Conservation (phyloP, 768 basidiomycete genomes). For the Lactarius evosmus region DNA sequence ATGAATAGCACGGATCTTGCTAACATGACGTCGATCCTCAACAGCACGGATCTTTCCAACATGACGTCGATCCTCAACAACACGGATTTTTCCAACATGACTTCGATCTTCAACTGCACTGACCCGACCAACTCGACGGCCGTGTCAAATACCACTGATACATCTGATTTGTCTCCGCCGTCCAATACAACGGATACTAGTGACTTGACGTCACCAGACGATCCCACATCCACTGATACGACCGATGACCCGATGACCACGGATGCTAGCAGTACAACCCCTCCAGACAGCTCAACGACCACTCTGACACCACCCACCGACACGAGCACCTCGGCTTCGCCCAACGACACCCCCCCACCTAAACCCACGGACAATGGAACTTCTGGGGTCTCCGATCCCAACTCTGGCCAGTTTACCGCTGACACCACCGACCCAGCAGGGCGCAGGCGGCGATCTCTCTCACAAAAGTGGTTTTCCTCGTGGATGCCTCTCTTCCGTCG, state of each 20-base stretch:
- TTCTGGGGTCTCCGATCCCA: not conserved
- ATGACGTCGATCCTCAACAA: not conserved
- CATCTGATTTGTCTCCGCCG: not conserved
- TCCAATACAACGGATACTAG: not conserved
- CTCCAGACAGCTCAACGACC: not conserved
- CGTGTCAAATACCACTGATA: not conserved
- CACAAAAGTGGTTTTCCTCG: not conserved
- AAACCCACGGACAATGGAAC: not conserved
- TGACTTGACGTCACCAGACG: not conserved
- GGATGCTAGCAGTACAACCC: conserved; percentile 2
- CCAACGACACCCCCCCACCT: not conserved
- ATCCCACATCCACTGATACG: not conserved
- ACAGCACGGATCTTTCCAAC: not conserved
- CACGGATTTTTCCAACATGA: conserved; percentile 1
- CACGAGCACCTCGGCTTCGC: not conserved
- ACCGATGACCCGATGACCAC: not conserved
- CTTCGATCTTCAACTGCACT: conserved; percentile 9
- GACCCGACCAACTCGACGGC: conserved; percentile 10
- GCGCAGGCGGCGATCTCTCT: conserved; percentile 24
- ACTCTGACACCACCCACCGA: too few species aligned
- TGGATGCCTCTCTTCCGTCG: not conserved
- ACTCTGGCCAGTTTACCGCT: conserved; percentile 11
- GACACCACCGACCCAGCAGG: conserved; percentile 9
- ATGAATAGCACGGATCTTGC: conserved; percentile 6
- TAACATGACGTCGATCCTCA: not conserved